A percentile compares a stretch with the other conserved stretches of the same genome.
Conservation (phyloP, 2,329 filamentous ascomycete genomes). For the Monilinia fructigena region DNA sequence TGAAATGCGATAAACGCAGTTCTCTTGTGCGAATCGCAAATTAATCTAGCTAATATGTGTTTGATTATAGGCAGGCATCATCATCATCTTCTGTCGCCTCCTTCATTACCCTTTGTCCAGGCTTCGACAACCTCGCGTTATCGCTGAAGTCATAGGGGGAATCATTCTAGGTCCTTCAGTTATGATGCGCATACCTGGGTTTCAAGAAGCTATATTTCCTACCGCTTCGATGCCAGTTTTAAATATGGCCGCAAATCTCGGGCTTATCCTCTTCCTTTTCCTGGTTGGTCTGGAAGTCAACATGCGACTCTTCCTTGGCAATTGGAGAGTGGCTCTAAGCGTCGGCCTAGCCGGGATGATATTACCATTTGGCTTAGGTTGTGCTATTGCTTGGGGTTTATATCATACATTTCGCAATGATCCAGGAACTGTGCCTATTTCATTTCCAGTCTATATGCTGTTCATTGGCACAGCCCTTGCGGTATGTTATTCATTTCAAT, state of each 20-base stretch:
- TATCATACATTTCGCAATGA: slow-evolving; percentile 65
- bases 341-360: slow-evolving; percentile 79
- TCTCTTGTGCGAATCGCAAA: neutral
- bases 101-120: slow-evolving; percentile 75
- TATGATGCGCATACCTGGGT: slow-evolving; percentile 81
- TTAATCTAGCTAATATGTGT: slow-evolving; percentile 1
- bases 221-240: slow-evolving; percentile 70
- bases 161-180: slow-evolving; percentile 84
- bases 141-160: slow-evolving; percentile 81
- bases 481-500: slow-evolving; percentile 21
- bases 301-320: slow-evolving; percentile 70
- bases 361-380: slow-evolving; percentile 79
- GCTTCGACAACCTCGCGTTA: slow-evolving; percentile 76
- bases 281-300: slow-evolving; percentile 87
- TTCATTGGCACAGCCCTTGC: slow-evolving; percentile 93
- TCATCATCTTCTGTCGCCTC: slow-evolving; percentile 71
- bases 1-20: neutral
- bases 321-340: slow-evolving; percentile 76
- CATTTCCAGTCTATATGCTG: slow-evolving; percentile 63
- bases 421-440: slow-evolving; percentile 53
- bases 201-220: slow-evolving; percentile 75
- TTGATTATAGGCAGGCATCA: slow-evolving; percentile 59
- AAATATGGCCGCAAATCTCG: slow-evolving; percentile 76
- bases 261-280: slow-evolving; percentile 82
- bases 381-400: slow-evolving; percentile 75